A percentile compares a stretch with the other conserved stretches of the same genome.
These are phyloP conservation scores for Trapa incisa DNA, from an alignment of 345 rosid genomes.

Conservation along the genomic window DNA sequence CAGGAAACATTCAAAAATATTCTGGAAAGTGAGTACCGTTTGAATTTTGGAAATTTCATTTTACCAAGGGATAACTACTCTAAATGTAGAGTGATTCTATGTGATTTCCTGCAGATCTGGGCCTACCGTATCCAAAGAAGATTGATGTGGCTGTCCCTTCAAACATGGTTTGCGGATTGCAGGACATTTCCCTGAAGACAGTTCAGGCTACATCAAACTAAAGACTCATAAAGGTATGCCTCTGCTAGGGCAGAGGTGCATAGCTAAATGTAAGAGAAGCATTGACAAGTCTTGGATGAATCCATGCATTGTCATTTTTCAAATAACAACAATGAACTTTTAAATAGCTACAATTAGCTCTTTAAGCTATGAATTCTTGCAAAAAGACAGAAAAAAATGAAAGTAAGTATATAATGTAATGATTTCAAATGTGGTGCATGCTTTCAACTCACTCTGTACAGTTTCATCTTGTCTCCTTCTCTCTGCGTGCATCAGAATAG, in stretches of 20 bases:
- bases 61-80: not conserved
- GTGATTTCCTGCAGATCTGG: conserved; percentile 38
- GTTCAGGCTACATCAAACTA: conserved; percentile 6
- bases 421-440: not conserved
- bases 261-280: not conserved
- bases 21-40: conserved; percentile 59
- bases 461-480: not conserved
- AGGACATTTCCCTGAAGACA: conserved; percentile 22
- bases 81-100: not conserved
- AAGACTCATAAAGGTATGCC: not conserved
- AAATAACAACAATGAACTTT: not conserved
- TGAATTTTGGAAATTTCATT: not conserved
- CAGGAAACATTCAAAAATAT: conserved; percentile 73
- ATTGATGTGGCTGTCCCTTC: conserved; percentile 78
- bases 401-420: not conserved
- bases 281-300: not conserved
- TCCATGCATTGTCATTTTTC: not conserved
- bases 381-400: not conserved
- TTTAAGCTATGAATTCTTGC: not conserved
- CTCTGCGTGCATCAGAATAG: not conserved
- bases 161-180: conserved; percentile 81
- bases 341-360: not conserved
- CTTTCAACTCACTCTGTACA: not conserved
- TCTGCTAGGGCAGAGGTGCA: not conserved
- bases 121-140: conserved; percentile 82